Conservation (phyloP, 352 stramenopile species). For the Phytophthora sp. region DNA sequence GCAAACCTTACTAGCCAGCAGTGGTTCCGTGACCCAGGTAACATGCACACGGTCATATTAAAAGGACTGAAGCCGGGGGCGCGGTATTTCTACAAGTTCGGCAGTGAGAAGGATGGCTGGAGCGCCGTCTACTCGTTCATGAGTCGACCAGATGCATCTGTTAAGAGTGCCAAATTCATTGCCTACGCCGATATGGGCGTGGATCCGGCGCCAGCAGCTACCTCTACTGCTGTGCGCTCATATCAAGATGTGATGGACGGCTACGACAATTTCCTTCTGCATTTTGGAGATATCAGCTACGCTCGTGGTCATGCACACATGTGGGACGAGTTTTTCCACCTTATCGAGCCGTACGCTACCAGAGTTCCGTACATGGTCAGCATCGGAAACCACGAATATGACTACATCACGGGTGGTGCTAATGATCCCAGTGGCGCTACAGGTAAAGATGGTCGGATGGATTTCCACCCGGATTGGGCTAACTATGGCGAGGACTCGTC, state of each 20-base stretch:
- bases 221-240: conserved; percentile 64
- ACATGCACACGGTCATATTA: conserved; percentile 83
- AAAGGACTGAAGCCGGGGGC: conserved; percentile 40
- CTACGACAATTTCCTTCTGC: conserved; percentile 77
- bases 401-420: conserved; percentile 61
- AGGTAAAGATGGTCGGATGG: conserved; percentile 57
- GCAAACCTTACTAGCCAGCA: conserved; percentile 68
- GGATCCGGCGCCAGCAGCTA: conserved; percentile 57
- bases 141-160: conserved; percentile 37
- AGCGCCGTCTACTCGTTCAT: conserved; percentile 71
- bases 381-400: conserved; percentile 85
- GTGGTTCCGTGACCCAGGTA: conserved; percentile 78
- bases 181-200: conserved; percentile 87
- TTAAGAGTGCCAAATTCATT: conserved; percentile 72
- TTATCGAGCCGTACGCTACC: conserved; percentile 73
- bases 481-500: conserved; percentile 80
- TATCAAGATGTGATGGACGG: conserved; percentile 69
- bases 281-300: conserved; percentile 84
- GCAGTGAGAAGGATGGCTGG: conserved; percentile 78
- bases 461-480: conserved; percentile 69
- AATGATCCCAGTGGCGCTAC: conserved; percentile 65
- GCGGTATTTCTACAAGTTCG: conserved; percentile 83
- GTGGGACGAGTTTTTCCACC: conserved; percentile 81
- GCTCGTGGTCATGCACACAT: conserved; percentile 58
- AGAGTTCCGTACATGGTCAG: conserved; percentile 82